Evolutionary conservation across 345 rosid genomes (phyloP).

Genomic region (Populus alba): DNA sequence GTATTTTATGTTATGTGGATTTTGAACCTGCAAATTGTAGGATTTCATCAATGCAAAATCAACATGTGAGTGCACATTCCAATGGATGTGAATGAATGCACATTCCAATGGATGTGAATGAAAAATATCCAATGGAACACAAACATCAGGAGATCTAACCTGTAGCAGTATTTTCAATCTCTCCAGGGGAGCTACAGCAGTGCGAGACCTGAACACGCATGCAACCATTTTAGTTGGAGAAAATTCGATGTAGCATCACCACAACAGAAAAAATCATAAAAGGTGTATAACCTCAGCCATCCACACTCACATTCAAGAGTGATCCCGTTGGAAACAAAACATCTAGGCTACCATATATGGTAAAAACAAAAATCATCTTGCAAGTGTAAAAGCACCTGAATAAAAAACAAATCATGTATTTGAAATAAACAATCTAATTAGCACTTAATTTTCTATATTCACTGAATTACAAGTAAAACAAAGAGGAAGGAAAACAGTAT

Average conservation of each 20-base stretch:
- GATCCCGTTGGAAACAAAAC: not conserved
- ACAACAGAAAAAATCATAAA: not conserved
- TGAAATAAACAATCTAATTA: not conserved
- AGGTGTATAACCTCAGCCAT: not conserved
- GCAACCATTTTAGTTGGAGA: not conserved
- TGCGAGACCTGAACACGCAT: slow-evolving; percentile 61
- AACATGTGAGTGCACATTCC: not conserved
- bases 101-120: not conserved
- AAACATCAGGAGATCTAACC: slow-evolving; percentile 16
- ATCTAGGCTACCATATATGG: not conserved
- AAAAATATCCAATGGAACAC: not conserved
- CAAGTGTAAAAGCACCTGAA: not conserved
- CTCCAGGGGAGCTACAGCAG: slow-evolving; percentile 95
- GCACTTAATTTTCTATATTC: not conserved
- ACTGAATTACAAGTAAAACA: not conserved
- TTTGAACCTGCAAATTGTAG: slow-evolving; percentile 61
- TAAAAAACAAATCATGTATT: not conserved
- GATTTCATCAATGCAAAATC: slow-evolving; percentile 11
- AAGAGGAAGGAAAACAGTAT: not conserved
- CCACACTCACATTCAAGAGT: not conserved
- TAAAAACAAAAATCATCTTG: not conserved
- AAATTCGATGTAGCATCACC: not conserved
- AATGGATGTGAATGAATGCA: not conserved
- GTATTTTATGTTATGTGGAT: slow-evolving; percentile 75
- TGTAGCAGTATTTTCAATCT: slow-evolving; percentile 92